phyloP scores from a whole-genome alignment of 2,329 filamentous ascomycete genomes.

The Aspergillus calidoustus region DNA sequence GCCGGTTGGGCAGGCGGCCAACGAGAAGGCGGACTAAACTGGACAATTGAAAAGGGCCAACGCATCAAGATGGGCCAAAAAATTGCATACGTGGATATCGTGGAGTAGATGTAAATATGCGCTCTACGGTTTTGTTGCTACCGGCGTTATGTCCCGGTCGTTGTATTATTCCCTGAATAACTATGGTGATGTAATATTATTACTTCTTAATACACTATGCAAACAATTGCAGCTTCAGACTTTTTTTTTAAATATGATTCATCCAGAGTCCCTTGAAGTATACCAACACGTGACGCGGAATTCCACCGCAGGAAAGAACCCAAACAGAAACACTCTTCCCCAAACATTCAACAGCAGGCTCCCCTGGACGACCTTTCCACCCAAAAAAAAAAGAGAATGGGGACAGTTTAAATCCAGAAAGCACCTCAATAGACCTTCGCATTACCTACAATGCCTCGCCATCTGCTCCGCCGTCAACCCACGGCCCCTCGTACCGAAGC shows the following conservation, averaged over 20 bases:
- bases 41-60: constrained; percentile 86
- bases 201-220: neutral
- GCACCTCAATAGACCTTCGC: neutral
- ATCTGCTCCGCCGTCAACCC: constrained; percentile 25
- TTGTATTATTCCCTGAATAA: constrained; percentile 3
- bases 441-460: constrained; percentile 28
- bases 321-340: neutral
- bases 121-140: neutral
- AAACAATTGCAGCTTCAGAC: neutral
- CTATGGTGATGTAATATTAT: constrained; percentile 9
- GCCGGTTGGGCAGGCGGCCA: constrained; percentile 63
- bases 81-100: constrained; percentile 69
- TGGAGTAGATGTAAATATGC: constrained; percentile 19
- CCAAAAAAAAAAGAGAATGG: constrained; percentile 3
- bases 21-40: constrained; percentile 74
- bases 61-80: constrained; percentile 87
- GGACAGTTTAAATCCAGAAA: neutral
- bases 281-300: constrained; percentile 16
- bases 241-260: neutral
- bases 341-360: neutral
- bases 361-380: neutral
- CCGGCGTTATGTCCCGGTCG: neutral
- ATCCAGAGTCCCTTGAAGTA: neutral
- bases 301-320: constrained; percentile 13
- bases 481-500: constrained; percentile 8